Base-by-base conservation (phyloP, 2,329 filamentous ascomycete species). In the Colletotrichum costaricense region DNA sequence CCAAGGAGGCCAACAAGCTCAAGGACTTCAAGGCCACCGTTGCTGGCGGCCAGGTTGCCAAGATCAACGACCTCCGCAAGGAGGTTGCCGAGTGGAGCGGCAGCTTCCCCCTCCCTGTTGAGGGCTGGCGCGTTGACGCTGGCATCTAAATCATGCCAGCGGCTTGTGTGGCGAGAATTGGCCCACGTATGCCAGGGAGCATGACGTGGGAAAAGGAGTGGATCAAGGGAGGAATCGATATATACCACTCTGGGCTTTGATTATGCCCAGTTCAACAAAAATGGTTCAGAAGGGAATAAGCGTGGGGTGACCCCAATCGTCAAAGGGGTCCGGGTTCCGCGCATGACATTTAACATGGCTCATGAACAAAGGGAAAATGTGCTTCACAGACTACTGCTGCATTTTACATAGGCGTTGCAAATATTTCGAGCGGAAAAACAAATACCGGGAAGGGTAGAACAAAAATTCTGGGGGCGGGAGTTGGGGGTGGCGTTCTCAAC, bases 11-110 rank as follows among this genome's bases (percentile, higher is more conserved):
- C 81, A 99, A 98, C 92, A 98, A 97, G 92, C 94, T 97, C 84
- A 98, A 98, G 92, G 97, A 99, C 89, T 98, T 99, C 93, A 97
- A 96, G 90, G 92, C 91, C 82, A 96, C 95, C 90, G 94, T 98
- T 75, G 91, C 93, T 72, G 87, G 89, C 77, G 95, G 95, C 76
- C 90, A 93, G 81, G 89, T 97, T 62, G 85, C 90, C 74, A 94
- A 95, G 88, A 96, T 99, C 86, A 92, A 93, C 83, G 90, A 89
- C 78, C 89, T 98, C 82, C 94, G 92, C 88, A 93, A 95, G 88
- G 96, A 98, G 90, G 95, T 99, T 82, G 88, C 94, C 59, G 86
- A 86, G 62, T 99, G 96, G 96, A 94, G 94, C 82, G 90, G 89
- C 82, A 91, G 90, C 77, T 99, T 98, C 93, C 97, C 97, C 81